Percentiles rank a stretch among this genome's conserved stretches.
These are phyloP conservation scores for Gossypium mustelinum DNA, from an alignment of 345 rosid genomes.

Conservation along the genomic window DNA sequence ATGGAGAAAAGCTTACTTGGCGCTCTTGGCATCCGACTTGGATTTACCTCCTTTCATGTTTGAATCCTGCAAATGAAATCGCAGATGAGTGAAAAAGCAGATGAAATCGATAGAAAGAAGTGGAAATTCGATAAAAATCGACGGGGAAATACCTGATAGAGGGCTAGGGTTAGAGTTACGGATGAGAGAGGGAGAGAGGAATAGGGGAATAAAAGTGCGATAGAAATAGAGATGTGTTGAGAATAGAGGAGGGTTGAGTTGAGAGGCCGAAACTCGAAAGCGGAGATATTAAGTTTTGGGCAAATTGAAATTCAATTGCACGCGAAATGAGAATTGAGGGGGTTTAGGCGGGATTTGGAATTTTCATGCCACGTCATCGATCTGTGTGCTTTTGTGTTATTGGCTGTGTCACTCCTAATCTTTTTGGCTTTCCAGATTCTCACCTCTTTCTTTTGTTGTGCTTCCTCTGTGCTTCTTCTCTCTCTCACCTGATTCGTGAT, in stretches of 20 bases:
- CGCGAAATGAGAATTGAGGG: slow-evolving; percentile 53
- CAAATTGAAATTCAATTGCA: slow-evolving; percentile 83
- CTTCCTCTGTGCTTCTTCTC: too few species aligned
- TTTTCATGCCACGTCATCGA: slow-evolving; percentile 54
- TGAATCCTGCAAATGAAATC: slow-evolving; percentile 39
- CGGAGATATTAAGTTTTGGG: slow-evolving; percentile 44
- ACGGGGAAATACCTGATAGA: slow-evolving; percentile 15
- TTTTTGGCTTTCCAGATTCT: slow-evolving; percentile 10
- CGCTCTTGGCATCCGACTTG: slow-evolving; percentile 60
- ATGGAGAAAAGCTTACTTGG: slow-evolving; percentile 46
- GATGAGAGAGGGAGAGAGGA: background rate
- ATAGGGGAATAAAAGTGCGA: too few species aligned
- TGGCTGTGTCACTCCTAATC: slow-evolving; percentile 18
- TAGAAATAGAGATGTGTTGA: background rate
- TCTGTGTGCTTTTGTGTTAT: slow-evolving; percentile 30
- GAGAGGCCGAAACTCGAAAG: slow-evolving; percentile 12
- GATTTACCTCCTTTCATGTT: slow-evolving; percentile 91
- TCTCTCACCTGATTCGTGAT: too few species aligned
- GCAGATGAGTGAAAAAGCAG: slow-evolving; percentile 20
- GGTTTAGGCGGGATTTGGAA: slow-evolving; percentile 94
- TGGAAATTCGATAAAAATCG: background rate
- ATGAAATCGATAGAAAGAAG: slow-evolving; percentile 1
- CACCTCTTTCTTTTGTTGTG: background rate
- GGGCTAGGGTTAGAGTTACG: slow-evolving; percentile 25
- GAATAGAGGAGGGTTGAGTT: background rate